Evolutionary conservation across 441 rosid genomes (phyloP), one percentile per base, ranked within the genome.

Genomic region (Gossypium lobatum): DNA sequence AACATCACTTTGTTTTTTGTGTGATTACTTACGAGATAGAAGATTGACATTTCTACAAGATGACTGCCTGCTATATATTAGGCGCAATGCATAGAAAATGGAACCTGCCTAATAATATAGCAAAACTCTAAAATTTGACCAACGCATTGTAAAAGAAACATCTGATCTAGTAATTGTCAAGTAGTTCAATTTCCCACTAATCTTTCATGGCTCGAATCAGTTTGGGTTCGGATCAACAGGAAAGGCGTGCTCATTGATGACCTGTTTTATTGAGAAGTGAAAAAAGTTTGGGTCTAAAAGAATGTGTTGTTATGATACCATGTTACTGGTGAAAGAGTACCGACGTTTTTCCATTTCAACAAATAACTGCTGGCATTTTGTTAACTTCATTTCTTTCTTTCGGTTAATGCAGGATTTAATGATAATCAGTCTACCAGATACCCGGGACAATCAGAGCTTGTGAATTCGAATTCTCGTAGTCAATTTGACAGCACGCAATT

Each of bases 381-480:
- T 0, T 71, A 39, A 42, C 25, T 34, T n/a, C 54, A 11, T 50
- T 67, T 17, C 6, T 66, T 39, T 21, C 60, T 62, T 60, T 71
- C 73, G 64, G 66, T 57, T 37, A 64, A 48, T 70, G 68, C 88
- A 87, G 98, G 95, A 64, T 89, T 83, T 77, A 83, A 83, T 84
- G 93, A 87, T 48, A 79, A 81, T 77, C 68, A 78, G 75, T 83
- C 74, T 39, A 37, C 79, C 6, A 82, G 90, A 74, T 89, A 82
- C 86, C 75, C 92, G 48, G 70, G 76, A 37, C 91, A 79, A 72
- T 75, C 90, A 28, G 93, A 88, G 81, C 80, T 86, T 64, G 77
- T 82, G 72, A 86, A 80, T 75, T 80, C 93, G 42, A 84, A 84
- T 84, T 73, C 89, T n/a, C 58, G 59, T 37, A 58, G 60, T 26